Conservation (phyloP, 1,284 basidiomycete genomes). For the Hemileia vastatrix region DNA sequence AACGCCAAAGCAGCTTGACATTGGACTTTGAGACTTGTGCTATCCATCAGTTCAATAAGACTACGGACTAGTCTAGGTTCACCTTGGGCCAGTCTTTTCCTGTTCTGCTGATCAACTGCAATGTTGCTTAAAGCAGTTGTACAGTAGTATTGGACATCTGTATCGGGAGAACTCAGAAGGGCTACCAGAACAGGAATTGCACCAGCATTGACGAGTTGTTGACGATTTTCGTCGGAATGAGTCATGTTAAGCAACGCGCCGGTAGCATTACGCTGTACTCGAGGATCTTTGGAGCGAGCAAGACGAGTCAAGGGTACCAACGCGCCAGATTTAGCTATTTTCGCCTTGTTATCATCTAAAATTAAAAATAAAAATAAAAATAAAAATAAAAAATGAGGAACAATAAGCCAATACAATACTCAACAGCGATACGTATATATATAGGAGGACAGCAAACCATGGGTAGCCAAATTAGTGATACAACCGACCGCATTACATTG, state of each 20-base stretch:
- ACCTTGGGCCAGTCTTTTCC: conserved; percentile 87
- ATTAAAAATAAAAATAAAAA: conserved; percentile 38
- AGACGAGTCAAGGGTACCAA: conserved; percentile 91
- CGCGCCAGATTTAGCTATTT: conserved; percentile 98
- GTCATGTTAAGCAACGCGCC: conserved; percentile 99
- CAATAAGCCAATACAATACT: neutral
- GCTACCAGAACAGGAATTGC: conserved; percentile 96
- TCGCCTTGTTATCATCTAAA: conserved; percentile 96
- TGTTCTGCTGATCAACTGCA: conserved; percentile 87
- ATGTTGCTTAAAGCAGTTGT: conserved; percentile 98
- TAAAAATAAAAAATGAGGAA: neutral
- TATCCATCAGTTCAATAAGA: conserved; percentile 93
- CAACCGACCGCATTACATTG: conserved; percentile 99
- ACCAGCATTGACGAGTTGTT: conserved; percentile 96
- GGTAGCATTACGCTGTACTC: conserved; percentile 96
- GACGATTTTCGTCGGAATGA: conserved; percentile 96
- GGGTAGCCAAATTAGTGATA: conserved; percentile 96
- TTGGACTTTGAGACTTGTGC: conserved; percentile 93
- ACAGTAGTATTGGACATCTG: conserved; percentile 99
- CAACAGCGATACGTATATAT: neutral
- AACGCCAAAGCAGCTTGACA: conserved; percentile 96
- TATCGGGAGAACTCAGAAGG: conserved; percentile 90
- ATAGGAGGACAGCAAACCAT: conserved; percentile 55
- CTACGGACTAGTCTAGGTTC: conserved; percentile 93
- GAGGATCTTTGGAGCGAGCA: conserved; percentile 97